Conservation (phyloP, 257 asterid species). For the Solanum megistacrolobum region DNA sequence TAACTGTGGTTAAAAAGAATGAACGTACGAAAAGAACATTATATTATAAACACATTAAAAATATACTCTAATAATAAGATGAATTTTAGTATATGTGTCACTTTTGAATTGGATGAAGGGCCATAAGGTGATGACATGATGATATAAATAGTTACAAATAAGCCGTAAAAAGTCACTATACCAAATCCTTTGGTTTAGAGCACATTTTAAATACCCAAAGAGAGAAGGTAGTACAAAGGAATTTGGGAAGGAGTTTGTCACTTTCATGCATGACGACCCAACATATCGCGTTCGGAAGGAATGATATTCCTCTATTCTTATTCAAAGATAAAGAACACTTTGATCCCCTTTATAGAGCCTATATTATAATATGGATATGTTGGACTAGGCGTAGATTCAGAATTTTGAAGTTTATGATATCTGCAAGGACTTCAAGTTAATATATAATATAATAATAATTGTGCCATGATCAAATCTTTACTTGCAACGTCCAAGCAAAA, state of each 20-base stretch:
- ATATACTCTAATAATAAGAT: not conserved
- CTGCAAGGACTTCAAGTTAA: not conserved
- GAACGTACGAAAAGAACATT: not conserved
- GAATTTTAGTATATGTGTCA: constrained; percentile 11
- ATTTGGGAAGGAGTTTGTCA: constrained; percentile 23
- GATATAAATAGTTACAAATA: constrained; percentile 5
- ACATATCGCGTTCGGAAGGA: not conserved
- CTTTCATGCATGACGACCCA: constrained; percentile 16
- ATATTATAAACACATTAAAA: not conserved
- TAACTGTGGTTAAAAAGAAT: constrained; percentile 1
- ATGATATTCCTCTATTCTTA: not conserved
- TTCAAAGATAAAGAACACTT: not conserved
- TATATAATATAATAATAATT: not conserved
- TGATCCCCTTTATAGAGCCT: not conserved
- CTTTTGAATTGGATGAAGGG: constrained; percentile 9
- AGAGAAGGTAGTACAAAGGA: constrained; percentile 10
- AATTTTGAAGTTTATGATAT: not conserved
- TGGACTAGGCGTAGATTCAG: not conserved
- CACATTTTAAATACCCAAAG: constrained; percentile 34
- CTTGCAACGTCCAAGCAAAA: not conserved
- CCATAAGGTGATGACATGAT: not conserved
- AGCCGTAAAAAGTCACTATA: constrained; percentile 6
- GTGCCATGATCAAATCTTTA: not conserved
- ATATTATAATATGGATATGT: too few species aligned
- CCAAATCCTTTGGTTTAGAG: constrained; percentile 26